These are phyloP conservation scores for Penicillium occitanis DNA, from an alignment of 2,329 filamentous ascomycete genomes.

Conservation along the genomic window DNA sequence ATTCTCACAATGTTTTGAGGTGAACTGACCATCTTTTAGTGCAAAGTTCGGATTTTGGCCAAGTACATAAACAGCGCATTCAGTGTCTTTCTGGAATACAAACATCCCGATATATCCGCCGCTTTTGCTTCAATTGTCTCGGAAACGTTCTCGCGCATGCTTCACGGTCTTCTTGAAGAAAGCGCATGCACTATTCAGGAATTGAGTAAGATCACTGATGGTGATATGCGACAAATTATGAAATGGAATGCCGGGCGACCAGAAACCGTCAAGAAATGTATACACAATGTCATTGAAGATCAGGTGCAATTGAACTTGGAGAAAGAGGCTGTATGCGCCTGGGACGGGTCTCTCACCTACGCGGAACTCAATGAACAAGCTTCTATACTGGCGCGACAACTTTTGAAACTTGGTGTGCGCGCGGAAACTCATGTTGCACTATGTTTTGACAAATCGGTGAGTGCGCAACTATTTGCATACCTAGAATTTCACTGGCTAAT, in stretches of 20 bases:
- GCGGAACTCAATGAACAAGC: constrained; percentile 35
- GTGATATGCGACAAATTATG: constrained; percentile 56
- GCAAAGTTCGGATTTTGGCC: constrained; percentile 37
- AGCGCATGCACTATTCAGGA: constrained; percentile 47
- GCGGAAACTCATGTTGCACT: constrained; percentile 30
- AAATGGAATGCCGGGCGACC: constrained; percentile 53
- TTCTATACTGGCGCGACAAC: constrained; percentile 32
- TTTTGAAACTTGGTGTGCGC: constrained; percentile 32
- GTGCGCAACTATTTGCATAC: background rate
- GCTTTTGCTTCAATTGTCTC: constrained; percentile 49
- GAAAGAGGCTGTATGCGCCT: constrained; percentile 32
- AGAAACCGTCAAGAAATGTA: constrained; percentile 36
- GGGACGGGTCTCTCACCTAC: constrained; percentile 39
- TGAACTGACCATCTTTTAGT: constrained; percentile 27
- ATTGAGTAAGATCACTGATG: constrained; percentile 56
- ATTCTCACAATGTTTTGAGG: background rate
- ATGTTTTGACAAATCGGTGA: constrained; percentile 26
- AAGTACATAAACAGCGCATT: constrained; percentile 37
- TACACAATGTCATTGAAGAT: constrained; percentile 17
- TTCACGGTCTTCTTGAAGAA: constrained; percentile 49
- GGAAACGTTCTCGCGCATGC: constrained; percentile 55
- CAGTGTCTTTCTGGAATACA: constrained; percentile 42
- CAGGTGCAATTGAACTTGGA: constrained; percentile 24
- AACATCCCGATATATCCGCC: constrained; percentile 38
- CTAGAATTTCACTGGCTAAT: constrained; percentile 6